Conservation (phyloP, 768 basidiomycete genomes). For the Mrakia frigida region DNA sequence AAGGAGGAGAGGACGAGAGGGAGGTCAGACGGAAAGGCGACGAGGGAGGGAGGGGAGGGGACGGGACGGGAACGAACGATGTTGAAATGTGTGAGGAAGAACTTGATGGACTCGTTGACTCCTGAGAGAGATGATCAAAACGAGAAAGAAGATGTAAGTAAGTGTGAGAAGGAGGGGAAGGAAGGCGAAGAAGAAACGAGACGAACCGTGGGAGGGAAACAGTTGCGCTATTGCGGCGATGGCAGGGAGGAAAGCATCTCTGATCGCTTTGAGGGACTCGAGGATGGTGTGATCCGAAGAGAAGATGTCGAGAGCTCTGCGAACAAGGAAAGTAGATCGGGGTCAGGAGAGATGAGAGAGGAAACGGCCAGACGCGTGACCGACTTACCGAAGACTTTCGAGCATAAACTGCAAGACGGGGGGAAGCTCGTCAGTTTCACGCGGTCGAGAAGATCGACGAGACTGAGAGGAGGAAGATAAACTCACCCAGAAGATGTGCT, state of each 20-base stretch:
- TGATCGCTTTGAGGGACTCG: neutral
- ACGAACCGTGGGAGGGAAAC: neutral
- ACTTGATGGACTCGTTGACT: neutral
- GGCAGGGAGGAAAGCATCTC: neutral
- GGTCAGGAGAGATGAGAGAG: neutral
- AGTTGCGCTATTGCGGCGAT: neutral
- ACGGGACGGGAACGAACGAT: neutral
- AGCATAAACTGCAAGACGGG: neutral
- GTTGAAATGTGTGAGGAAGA: neutral
- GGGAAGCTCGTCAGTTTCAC: too few species aligned
- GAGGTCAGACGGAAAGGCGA: neutral
- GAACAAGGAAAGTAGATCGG: neutral
- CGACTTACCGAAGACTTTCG: neutral
- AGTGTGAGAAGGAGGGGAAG: neutral
- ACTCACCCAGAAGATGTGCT: neutral
- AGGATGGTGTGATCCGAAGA: neutral
- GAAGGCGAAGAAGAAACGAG: neutral
- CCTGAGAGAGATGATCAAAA: neutral
- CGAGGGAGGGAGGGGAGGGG: neutral
- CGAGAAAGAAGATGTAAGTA: neutral
- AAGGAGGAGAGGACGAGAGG: neutral
- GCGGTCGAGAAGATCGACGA: too few species aligned
- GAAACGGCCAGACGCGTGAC: neutral
- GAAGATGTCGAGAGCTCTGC: slow-evolving; percentile 13
- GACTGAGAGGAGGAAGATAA: too few species aligned